phyloP scores from a whole-genome alignment of 306 rosid genomes.

The Citrullus mucosospermus region DNA sequence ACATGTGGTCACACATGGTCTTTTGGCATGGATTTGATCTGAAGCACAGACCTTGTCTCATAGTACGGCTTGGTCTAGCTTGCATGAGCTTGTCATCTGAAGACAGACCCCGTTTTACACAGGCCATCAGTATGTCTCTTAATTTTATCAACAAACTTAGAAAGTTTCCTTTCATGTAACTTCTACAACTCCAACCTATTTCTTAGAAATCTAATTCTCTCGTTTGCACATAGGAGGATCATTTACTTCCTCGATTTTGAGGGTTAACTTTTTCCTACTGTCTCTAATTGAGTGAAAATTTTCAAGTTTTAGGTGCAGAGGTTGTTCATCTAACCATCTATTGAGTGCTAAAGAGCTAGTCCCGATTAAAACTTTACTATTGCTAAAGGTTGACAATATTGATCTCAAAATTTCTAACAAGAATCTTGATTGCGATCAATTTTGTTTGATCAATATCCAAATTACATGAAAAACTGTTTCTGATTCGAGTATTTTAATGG shows the following conservation, averaged over 20 bases:
- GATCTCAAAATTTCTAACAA: neutral
- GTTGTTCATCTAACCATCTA: neutral
- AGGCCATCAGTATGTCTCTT: conserved; percentile 58
- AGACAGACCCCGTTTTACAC: conserved; percentile 67
- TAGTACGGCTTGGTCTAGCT: conserved; percentile 74
- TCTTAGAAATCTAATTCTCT: neutral
- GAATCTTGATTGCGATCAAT: neutral
- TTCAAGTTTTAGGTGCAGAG: neutral
- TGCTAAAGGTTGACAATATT: neutral
- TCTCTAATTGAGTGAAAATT: neutral
- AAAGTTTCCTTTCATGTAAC: neutral
- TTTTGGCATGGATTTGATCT: conserved; percentile 80
- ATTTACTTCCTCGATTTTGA: neutral
- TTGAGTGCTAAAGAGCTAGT: neutral
- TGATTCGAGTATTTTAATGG: neutral
- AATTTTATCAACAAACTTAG: conserved; percentile 2
- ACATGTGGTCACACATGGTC: conserved; percentile 70
- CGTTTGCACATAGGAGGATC: neutral
- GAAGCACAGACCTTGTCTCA: conserved; percentile 56
- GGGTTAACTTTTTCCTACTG: neutral
- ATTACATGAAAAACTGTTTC: neutral
- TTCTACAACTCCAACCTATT: neutral
- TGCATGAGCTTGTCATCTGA: conserved; percentile 41
- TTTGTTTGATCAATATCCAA: neutral
- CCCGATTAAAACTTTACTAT: neutral